phyloP scores from a whole-genome alignment of 2,329 filamentous ascomycete genomes.

The Paraconiothyrium brasiliense region DNA sequence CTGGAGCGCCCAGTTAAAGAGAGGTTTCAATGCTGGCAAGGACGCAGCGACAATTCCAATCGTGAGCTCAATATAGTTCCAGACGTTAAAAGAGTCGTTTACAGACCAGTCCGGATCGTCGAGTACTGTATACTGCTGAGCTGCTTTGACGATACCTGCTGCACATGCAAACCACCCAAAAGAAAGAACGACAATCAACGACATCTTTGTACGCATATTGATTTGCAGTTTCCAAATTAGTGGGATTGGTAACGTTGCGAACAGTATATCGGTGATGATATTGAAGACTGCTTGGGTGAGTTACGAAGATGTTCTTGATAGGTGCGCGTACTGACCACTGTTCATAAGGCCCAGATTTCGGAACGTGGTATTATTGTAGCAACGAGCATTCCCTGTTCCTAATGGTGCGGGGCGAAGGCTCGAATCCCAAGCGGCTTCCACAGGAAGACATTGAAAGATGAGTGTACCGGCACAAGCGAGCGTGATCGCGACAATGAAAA shows the following conservation, averaged over 20 bases:
- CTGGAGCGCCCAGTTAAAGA: slow-evolving; percentile 49
- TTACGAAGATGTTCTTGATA: slow-evolving; percentile 1
- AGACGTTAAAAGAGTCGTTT: slow-evolving; percentile 54
- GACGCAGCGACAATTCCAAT: slow-evolving; percentile 57
- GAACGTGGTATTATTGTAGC: slow-evolving; percentile 54
- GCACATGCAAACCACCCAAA: slow-evolving; percentile 54
- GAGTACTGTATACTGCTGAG: slow-evolving; percentile 50
- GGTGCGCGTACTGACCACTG: slow-evolving; percentile 44
- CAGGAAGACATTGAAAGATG: slow-evolving; percentile 59
- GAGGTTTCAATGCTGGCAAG: slow-evolving; percentile 51
- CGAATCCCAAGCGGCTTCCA: slow-evolving; percentile 57
- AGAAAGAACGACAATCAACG: slow-evolving; percentile 48
- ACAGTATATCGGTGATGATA: slow-evolving; percentile 52
- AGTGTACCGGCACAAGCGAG: slow-evolving; percentile 57
- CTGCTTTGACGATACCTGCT: slow-evolving; percentile 55
- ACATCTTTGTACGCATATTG: slow-evolving; percentile 54
- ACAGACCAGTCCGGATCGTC: slow-evolving; percentile 48
- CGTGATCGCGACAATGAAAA: slow-evolving; percentile 55
- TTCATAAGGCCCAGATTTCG: slow-evolving; percentile 59
- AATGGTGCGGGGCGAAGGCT: slow-evolving; percentile 42
- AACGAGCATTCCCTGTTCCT: slow-evolving; percentile 49
- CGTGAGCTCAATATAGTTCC: slow-evolving; percentile 57
- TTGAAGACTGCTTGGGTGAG: slow-evolving; percentile 42
- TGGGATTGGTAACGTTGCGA: slow-evolving; percentile 55
- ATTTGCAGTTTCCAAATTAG: slow-evolving; percentile 56